Percentiles rank a stretch among this genome's conserved stretches.
These are phyloP conservation scores for Cadophora sp. DNA, from an alignment of 2,329 filamentous ascomycete genomes.

Conservation along the genomic window DNA sequence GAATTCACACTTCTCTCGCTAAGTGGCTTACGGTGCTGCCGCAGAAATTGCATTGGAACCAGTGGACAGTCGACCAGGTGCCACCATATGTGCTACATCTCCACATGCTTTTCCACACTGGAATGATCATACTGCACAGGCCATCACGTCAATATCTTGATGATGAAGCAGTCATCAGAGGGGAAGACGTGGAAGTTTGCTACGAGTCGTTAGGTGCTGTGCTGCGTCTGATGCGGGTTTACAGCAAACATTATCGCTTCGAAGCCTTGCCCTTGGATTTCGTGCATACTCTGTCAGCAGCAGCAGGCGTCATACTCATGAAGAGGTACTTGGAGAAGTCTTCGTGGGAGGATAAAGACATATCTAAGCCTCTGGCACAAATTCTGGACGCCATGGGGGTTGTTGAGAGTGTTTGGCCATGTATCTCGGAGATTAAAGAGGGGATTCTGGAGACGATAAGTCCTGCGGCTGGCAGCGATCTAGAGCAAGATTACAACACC, in stretches of 20 bases:
- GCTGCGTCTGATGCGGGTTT: constrained; percentile 53
- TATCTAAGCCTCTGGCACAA: constrained; percentile 57
- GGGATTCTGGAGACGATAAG: constrained; percentile 40
- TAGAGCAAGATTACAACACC: neutral
- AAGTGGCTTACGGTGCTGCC: constrained; percentile 56
- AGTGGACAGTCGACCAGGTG: constrained; percentile 56
- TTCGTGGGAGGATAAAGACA: constrained; percentile 52
- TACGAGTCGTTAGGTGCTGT: constrained; percentile 56
- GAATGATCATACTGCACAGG: constrained; percentile 59
- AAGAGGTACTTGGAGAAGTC: constrained; percentile 49
- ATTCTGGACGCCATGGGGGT: constrained; percentile 57
- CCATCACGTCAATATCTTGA: constrained; percentile 54
- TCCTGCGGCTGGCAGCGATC: neutral
- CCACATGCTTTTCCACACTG: constrained; percentile 58
- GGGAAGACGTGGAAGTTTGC: constrained; percentile 57
- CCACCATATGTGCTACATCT: constrained; percentile 55
- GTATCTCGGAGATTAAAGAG: constrained; percentile 52
- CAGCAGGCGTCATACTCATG: constrained; percentile 56
- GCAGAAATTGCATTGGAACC: constrained; percentile 57
- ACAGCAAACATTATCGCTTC: constrained; percentile 53
- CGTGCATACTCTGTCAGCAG: constrained; percentile 56
- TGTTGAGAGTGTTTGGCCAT: constrained; percentile 59
- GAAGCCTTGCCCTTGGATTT: constrained; percentile 55
- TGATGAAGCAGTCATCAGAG: constrained; percentile 49
- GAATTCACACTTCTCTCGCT: constrained; percentile 54